Conservation (phyloP, 164 flowering plant genomes). For the Piper longum region DNA sequence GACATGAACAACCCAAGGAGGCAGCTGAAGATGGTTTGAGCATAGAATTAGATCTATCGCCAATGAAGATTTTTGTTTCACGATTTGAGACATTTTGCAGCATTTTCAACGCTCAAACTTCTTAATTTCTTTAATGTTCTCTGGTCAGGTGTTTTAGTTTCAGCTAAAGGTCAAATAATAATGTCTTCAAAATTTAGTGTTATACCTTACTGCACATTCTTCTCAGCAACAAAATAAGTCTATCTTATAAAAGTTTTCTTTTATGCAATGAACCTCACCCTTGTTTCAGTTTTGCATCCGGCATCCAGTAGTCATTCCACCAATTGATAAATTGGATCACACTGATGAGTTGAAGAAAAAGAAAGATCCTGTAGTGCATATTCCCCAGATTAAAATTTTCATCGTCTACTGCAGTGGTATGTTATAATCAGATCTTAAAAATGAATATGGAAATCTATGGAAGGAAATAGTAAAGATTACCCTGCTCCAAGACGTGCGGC, state of each 20-base stretch:
- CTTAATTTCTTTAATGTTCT: too few species aligned
- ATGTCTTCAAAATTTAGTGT: too few species aligned
- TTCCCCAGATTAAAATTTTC: too few species aligned
- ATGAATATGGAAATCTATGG: not conserved
- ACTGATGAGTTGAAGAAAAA: conserved; percentile 80
- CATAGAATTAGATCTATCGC: not conserved
- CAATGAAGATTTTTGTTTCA: too few species aligned
- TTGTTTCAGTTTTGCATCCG: conserved; percentile 32
- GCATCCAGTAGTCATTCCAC: conserved; percentile 88
- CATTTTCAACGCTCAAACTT: too few species aligned
- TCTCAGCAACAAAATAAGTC: too few species aligned
- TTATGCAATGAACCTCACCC: conserved; percentile 20
- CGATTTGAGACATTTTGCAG: too few species aligned
- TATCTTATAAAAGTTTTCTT: too few species aligned
- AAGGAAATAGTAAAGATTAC: conserved; percentile 22
- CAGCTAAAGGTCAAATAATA: too few species aligned
- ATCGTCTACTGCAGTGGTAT: not conserved
- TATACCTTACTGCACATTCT: too few species aligned
- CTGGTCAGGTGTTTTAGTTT: too few species aligned
- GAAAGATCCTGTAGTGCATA: conserved; percentile 42
- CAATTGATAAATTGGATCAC: conserved; percentile 71
- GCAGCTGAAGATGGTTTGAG: conserved; percentile 27
- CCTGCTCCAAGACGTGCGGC: conserved; percentile 89
- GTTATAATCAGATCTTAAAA: not conserved
- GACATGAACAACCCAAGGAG: conserved; percentile 62